A percentile compares a stretch with the other conserved stretches of the same genome.
These are phyloP conservation scores for Xylariaceae sp. DNA, from an alignment of 2,329 filamentous ascomycete genomes.

Conservation along the genomic window DNA sequence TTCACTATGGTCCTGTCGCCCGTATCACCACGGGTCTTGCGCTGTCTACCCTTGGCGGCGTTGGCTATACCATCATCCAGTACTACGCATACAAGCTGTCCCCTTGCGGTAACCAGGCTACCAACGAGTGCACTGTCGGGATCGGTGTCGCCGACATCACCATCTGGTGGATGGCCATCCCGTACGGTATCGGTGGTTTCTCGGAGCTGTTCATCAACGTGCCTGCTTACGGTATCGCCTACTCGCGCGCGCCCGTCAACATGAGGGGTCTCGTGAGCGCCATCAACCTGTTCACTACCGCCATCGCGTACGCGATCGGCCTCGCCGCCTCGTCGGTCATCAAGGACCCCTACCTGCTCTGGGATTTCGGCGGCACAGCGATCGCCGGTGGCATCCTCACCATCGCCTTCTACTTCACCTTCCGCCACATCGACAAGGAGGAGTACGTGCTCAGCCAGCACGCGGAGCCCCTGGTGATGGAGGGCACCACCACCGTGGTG, in stretches of 20 bases:
- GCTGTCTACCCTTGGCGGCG: constrained; percentile 42
- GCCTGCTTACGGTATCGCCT: constrained; percentile 47
- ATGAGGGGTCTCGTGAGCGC: constrained; percentile 48
- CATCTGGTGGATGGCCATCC: constrained; percentile 53
- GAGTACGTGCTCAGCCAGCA: constrained; percentile 37
- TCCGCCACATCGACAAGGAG: constrained; percentile 42
- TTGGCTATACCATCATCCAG: constrained; percentile 38
- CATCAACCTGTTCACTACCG: constrained; percentile 43
- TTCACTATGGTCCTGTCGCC: constrained; percentile 43
- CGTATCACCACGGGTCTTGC: constrained; percentile 47
- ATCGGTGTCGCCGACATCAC: constrained; percentile 39
- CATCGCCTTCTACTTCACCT: constrained; percentile 41
- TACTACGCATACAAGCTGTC: constrained; percentile 38
- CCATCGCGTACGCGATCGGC: constrained; percentile 41
- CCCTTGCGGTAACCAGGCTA: constrained; percentile 38
- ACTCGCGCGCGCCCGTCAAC: constrained; percentile 44
- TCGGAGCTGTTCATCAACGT: constrained; percentile 48
- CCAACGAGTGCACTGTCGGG: constrained; percentile 32
- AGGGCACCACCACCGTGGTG: constrained; percentile 37
- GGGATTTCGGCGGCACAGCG: constrained; percentile 44
- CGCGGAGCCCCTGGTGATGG: constrained; percentile 32
- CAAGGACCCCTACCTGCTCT: constrained; percentile 43
- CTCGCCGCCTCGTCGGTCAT: constrained; percentile 41
- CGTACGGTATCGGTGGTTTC: constrained; percentile 47
- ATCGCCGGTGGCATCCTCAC: constrained; percentile 41